Evolutionary conservation across 345 rosid genomes (phyloP).

Genomic region (Rhodamnia argentea): DNA sequence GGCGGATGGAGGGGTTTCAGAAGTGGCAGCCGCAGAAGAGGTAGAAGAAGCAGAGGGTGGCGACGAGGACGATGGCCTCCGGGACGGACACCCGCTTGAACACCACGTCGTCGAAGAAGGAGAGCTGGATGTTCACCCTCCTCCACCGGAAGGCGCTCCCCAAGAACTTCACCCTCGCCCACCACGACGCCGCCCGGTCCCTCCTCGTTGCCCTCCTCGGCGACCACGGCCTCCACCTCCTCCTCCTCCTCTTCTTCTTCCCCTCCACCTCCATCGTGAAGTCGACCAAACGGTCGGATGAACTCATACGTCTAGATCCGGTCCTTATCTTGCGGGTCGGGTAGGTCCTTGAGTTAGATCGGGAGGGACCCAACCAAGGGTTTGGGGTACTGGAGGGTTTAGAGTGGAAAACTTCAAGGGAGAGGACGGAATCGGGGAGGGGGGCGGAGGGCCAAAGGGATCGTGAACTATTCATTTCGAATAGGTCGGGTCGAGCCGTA

Average conservation of each 20-base stretch:
- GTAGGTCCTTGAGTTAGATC: too few species aligned
- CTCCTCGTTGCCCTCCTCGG: background rate
- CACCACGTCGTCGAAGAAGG: slow-evolving; percentile 13
- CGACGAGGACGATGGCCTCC: slow-evolving; percentile 25
- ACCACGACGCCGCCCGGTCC: background rate
- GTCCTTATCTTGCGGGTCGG: too few species aligned
- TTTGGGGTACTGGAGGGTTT: too few species aligned
- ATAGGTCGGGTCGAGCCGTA: too few species aligned
- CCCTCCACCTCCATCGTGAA: too few species aligned
- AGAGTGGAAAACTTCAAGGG: too few species aligned
- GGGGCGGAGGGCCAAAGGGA: too few species aligned
- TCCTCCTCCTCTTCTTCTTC: background rate
- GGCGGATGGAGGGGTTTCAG: background rate
- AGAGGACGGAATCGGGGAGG: too few species aligned
- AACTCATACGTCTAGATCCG: too few species aligned
- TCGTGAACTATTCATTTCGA: too few species aligned
- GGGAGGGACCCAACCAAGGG: too few species aligned
- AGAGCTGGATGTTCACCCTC: slow-evolving; percentile 5
- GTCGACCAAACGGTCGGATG: too few species aligned
- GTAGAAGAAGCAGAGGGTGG: slow-evolving; percentile 29
- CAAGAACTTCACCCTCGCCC: slow-evolving; percentile 4
- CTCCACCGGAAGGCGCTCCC: slow-evolving; percentile 10
- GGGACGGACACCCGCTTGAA: slow-evolving; percentile 20
- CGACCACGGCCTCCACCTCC: background rate
- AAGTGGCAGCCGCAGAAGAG: slow-evolving; percentile 35